These are phyloP conservation scores for Salix brachista DNA, from an alignment of 345 rosid genomes.

Conservation along the genomic window DNA sequence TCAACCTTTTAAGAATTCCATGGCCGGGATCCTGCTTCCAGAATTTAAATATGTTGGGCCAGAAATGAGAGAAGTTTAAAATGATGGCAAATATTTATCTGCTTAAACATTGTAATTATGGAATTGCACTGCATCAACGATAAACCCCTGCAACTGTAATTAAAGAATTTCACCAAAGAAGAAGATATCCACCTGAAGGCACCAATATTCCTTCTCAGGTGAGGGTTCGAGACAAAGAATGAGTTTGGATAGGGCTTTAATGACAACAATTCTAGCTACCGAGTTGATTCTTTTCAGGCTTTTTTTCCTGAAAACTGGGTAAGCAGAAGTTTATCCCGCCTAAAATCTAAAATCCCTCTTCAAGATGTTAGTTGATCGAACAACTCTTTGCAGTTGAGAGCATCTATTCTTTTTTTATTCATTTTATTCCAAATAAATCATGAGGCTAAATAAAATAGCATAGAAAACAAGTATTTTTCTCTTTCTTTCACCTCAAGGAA, in stretches of 20 bases:
- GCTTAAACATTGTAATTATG: background rate
- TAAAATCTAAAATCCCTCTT: no score
- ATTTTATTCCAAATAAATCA: no score
- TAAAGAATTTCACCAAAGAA: background rate
- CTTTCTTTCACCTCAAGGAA: background rate
- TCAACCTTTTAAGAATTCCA: conserved; percentile 45
- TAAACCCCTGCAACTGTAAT: background rate
- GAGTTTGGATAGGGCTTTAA: background rate
- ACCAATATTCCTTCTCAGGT: background rate
- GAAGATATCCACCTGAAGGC: background rate
- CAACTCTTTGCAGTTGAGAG: no score
- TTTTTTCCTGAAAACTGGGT: no score
- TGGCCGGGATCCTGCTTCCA: conserved; percentile 65
- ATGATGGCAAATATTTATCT: background rate
- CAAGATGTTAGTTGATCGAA: no score
- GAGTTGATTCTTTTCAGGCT: background rate
- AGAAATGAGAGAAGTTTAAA: background rate
- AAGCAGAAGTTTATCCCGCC: no score
- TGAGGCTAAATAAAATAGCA: background rate
- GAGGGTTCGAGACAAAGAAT: background rate
- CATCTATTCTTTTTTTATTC: no score
- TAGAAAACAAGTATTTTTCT: background rate
- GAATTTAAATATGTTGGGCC: conserved; percentile 7
- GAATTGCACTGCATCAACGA: background rate
- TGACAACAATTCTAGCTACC: background rate